These are phyloP conservation scores for Penicillium lagena DNA, from an alignment of 495 filamentous ascomycete species.

Conservation along the genomic window DNA sequence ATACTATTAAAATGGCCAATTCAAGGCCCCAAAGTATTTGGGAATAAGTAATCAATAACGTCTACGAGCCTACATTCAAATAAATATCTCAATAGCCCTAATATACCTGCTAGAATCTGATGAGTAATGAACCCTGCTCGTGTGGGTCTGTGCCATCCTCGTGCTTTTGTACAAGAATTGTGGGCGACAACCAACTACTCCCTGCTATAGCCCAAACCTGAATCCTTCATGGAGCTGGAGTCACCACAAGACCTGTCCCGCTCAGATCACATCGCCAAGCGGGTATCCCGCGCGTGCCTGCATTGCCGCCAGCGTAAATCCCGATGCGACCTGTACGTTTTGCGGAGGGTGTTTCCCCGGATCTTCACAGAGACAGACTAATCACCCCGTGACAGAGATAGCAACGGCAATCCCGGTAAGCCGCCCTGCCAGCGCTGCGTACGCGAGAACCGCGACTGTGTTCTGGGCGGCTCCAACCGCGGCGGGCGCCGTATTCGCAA, in stretches of 20 bases:
- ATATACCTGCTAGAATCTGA: too few species aligned
- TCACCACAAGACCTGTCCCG: slow-evolving; percentile 2
- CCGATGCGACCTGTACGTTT: slow-evolving; percentile 54
- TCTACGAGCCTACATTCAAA: too few species aligned
- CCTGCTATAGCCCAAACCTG: too few species aligned
- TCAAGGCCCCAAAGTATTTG: too few species aligned
- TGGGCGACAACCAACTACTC: too few species aligned
- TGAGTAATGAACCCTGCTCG: too few species aligned
- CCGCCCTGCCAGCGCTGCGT: slow-evolving; percentile 56
- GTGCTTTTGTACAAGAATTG: too few species aligned
- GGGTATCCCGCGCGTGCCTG: slow-evolving; percentile 56
- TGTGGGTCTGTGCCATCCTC: too few species aligned
- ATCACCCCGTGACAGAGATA: slow-evolving; percentile 27
- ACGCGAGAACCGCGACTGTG: slow-evolving; percentile 51
- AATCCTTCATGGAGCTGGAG: slow-evolving; percentile 1
- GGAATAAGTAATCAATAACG: too few species aligned
- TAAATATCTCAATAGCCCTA: too few species aligned
- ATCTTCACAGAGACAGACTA: slow-evolving; percentile 3
- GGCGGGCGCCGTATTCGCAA: slow-evolving; percentile 55
- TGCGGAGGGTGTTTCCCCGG: too few species aligned
- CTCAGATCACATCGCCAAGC: slow-evolving; percentile 37
- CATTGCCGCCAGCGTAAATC: slow-evolving; percentile 58
- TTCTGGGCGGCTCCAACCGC: slow-evolving; percentile 55
- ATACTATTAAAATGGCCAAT: too few species aligned
- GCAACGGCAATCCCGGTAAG: slow-evolving; percentile 38